These are phyloP conservation scores for Smallanthus sonchifolius DNA, from an alignment of 129 eudicot genomes.

Conservation along the genomic window DNA sequence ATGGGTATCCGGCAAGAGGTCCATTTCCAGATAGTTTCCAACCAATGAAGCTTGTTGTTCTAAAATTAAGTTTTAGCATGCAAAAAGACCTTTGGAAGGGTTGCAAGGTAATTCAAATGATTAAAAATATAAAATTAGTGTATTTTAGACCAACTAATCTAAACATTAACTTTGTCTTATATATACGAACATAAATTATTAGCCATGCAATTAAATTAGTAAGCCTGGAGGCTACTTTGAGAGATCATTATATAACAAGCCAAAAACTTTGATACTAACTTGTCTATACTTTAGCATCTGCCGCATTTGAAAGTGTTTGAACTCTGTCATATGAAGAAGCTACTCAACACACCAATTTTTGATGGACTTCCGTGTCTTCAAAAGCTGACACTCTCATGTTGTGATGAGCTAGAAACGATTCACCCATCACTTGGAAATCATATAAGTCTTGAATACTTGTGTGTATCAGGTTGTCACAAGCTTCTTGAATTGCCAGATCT, in stretches of 20 bases:
- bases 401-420: neutral
- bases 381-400: neutral
- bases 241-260: too few relatives aligned
- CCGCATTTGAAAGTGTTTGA: neutral
- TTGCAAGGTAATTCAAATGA: neutral
- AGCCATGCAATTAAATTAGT: too few relatives aligned
- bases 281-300: neutral
- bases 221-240: too few relatives aligned
- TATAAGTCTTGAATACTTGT: neutral
- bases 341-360: conserved; percentile 1
- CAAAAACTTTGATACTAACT: neutral
- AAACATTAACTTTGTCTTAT: too few relatives aligned
- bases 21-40: neutral
- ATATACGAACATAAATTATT: too few relatives aligned
- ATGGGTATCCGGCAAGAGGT: neutral
- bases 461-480: neutral
- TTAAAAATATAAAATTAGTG: neutral
- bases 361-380: neutral
- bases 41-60: neutral
- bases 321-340: neutral
- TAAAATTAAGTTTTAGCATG: neutral
- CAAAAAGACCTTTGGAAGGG: neutral
- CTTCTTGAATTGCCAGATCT: neutral
- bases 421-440: neutral
- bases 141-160: neutral